Percentiles rank a stretch among this genome's conserved stretches.
Evolutionary conservation across 2,329 filamentous ascomycete genomes (phyloP).

Genomic region (Venturia oleaginea): DNA sequence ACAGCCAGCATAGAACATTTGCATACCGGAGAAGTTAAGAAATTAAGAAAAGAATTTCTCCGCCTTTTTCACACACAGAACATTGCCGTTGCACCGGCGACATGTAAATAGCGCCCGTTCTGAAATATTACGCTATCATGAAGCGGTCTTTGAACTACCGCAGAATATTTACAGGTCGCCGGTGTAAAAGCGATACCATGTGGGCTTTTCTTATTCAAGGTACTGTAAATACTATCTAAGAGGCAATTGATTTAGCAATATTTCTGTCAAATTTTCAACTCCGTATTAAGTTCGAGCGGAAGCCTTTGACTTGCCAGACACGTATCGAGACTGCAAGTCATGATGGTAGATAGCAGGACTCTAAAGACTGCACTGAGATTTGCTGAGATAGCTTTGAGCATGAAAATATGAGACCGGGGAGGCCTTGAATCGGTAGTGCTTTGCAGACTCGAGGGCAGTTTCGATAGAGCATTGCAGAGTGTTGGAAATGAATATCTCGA

Average conservation of each 20-base stretch:
- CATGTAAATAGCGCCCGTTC: too few relatives aligned
- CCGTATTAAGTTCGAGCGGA: not conserved
- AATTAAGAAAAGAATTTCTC: not conserved
- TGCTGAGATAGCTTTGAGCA: not conserved
- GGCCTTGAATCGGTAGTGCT: not conserved
- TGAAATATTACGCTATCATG: too few relatives aligned
- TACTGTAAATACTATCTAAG: not conserved
- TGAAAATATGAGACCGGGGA: not conserved
- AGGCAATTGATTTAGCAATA: not conserved
- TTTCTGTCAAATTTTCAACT: not conserved
- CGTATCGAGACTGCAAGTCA: not conserved
- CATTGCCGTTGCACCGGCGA: too few relatives aligned
- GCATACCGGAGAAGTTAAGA: not conserved
- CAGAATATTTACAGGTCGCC: too few relatives aligned
- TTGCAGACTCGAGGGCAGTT: not conserved
- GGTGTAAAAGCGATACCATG: too few relatives aligned
- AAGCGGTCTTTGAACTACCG: too few relatives aligned
- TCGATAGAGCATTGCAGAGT: not conserved
- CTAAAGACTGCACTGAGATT: not conserved
- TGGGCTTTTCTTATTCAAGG: not conserved
- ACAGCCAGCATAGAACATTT: not conserved
- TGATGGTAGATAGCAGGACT: not conserved
- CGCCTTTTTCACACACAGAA: not conserved
- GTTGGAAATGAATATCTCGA: not conserved
- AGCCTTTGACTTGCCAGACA: not conserved